Evolutionary conservation across 129 eudicot genomes (phyloP), one percentile per base, ranked within the genome.

Genomic region (Lonicera japonica): DNA sequence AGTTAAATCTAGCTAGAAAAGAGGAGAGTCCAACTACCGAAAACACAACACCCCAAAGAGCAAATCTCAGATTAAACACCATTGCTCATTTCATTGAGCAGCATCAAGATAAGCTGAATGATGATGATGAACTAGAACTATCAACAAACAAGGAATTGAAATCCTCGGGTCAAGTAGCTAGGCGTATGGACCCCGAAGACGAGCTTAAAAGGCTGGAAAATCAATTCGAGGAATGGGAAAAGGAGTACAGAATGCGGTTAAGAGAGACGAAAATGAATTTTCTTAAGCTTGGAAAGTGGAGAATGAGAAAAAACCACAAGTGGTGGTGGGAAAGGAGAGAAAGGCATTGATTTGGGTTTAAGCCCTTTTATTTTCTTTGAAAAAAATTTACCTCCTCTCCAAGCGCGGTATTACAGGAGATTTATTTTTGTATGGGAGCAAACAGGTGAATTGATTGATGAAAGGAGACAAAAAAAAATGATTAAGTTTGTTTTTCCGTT

Each of bases 171-270:
- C 36, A 29, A 29, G 2, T 10, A 43, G 13, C 13, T 43, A 3
- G 1, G 19, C 64, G 75, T 39, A 57, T 34, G 60, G 60, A 34
- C 63, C 77, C 74, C 10, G 70, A 66, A 18, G 82, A 66, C 0
- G 92, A 81, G 67, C 80, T 86, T 64, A 66, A 52, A 29, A 83
- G 70, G 61, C 67, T 90, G 70, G 83, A 69, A 60, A 4, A 57
- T 1, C 69, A 79, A 24, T 90, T 86, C 45, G 68, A 76, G 60
- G 69, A 80, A 58, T 90, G 97, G 97, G 77, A 86, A 64, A 86
- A 81, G 50, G 91, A 86, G 22, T 90, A 78, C 60, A 83, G 65
- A 56, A 65, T 53, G 41, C 80, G 73, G 75, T 70, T 86, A 25
- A 61, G 63, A 10, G 82, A 83, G 45, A 61, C 89, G 47, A 73